A percentile compares a stretch with the other conserved stretches of the same genome.
These are phyloP conservation scores for Candida neerlandica DNA, from an alignment of 1,139 yeast species.

Conservation along the genomic window DNA sequence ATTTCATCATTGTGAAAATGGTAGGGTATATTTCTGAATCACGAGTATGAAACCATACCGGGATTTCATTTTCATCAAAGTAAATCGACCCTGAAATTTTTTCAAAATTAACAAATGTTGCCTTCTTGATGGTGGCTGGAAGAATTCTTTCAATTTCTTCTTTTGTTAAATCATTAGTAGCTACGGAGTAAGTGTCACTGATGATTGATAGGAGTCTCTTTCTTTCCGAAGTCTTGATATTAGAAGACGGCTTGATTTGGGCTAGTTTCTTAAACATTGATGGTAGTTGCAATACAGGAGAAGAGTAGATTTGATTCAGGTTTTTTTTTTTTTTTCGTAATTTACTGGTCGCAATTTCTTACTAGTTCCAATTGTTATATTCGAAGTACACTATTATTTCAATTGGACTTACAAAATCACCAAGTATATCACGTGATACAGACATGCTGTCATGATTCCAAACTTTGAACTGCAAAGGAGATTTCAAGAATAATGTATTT, in stretches of 20 bases:
- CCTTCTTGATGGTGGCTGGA: conserved; percentile 66
- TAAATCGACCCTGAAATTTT: conserved; percentile 65
- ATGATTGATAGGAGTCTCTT: conserved; percentile 57
- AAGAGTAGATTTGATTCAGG: not conserved
- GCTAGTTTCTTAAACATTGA: conserved; percentile 68
- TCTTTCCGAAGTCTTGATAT: conserved; percentile 81
- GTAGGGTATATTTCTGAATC: conserved; percentile 67
- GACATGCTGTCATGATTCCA: no score
- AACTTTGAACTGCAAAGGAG: no score
- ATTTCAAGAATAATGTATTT: no score
- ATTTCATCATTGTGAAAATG: conserved; percentile 69
- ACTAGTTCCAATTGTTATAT: no score
- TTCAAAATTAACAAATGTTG: conserved; percentile 59
- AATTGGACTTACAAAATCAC: no score
- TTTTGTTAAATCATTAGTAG: conserved; percentile 45
- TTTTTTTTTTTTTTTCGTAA: not conserved
- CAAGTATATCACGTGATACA: no score
- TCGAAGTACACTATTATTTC: no score
- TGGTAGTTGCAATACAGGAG: not conserved
- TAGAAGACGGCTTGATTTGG: conserved; percentile 70
- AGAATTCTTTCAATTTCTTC: conserved; percentile 52
- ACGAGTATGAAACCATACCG: conserved; percentile 70
- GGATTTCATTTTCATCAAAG: conserved; percentile 63
- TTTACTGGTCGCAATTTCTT: no score
- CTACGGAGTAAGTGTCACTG: conserved; percentile 47